Conservation (phyloP, 75 land plant genomes). For the Picea glauca region DNA sequence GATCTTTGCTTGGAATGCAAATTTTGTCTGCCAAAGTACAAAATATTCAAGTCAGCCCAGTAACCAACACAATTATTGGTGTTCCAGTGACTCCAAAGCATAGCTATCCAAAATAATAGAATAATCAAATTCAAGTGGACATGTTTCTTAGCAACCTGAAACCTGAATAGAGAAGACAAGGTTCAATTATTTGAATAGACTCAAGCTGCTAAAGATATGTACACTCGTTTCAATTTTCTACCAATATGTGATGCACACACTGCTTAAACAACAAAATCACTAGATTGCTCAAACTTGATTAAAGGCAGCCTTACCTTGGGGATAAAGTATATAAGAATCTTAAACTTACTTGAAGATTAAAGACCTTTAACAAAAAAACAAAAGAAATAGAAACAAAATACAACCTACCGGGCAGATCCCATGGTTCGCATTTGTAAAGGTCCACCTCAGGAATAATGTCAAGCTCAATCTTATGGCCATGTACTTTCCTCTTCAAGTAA, state of each 20-base stretch:
- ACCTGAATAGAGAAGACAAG: not conserved
- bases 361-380: not conserved
- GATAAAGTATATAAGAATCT: not conserved
- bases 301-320: not conserved
- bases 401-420: constrained; percentile 12
- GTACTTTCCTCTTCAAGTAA: constrained; percentile 16
- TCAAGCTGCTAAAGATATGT: not conserved
- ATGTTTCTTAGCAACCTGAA: not conserved
- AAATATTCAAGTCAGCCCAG: not conserved
- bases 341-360: not conserved
- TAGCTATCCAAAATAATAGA: not conserved
- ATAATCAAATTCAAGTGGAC: not conserved
- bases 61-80: not conserved
- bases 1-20: constrained; percentile 6
- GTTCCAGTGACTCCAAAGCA: not conserved
- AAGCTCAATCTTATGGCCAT: constrained; percentile 8
- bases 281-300: not conserved
- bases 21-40: constrained; percentile 4
- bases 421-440: constrained; percentile 11
- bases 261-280: not conserved
- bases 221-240: too few relatives aligned
- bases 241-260: not conserved
- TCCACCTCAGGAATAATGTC: constrained; percentile 11
- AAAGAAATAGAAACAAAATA: not conserved
- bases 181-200: not conserved